Conservation (phyloP, 352 stramenopile species). For the Globisporangium sylvaticum region DNA sequence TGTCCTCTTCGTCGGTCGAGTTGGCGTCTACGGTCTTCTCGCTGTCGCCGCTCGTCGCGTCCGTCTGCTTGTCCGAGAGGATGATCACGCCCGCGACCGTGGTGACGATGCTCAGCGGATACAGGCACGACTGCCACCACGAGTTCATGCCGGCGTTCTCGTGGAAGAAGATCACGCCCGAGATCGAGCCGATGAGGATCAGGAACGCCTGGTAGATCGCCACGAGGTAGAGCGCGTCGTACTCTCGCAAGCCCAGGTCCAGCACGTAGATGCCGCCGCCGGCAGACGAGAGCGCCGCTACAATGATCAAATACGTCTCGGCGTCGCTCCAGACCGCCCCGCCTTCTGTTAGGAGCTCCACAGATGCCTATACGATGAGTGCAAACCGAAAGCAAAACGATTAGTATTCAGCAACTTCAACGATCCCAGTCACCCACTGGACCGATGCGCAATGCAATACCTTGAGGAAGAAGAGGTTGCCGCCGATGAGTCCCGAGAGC, state of each 20-base stretch:
- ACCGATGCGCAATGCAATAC: conserved; percentile 20
- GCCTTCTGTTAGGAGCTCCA: conserved; percentile 76
- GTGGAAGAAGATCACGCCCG: conserved; percentile 86
- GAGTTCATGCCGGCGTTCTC: conserved; percentile 78
- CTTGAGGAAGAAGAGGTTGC: conserved; percentile 87
- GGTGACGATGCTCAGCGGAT: conserved; percentile 73
- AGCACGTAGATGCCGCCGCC: conserved; percentile 80
- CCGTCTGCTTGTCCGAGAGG: conserved; percentile 75
- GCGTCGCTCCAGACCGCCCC: conserved; percentile 54
- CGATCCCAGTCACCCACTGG: too few relatives aligned
- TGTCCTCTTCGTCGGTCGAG: conserved; percentile 38
- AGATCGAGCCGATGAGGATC: conserved; percentile 83
- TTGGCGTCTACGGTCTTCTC: conserved; percentile 30
- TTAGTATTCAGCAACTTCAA: neutral
- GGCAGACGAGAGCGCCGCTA: conserved; percentile 51
- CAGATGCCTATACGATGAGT: conserved; percentile 42
- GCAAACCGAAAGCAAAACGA: neutral
- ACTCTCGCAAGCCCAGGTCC: conserved; percentile 71
- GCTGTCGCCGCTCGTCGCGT: conserved; percentile 36
- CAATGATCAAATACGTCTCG: conserved; percentile 79
- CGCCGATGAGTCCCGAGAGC: conserved; percentile 73
- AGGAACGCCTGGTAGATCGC: conserved; percentile 84
- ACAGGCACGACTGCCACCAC: conserved; percentile 78
- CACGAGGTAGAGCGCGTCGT: conserved; percentile 84
- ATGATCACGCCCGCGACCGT: conserved; percentile 79